Percentiles rank a stretch among this genome's conserved stretches.
These are phyloP conservation scores for Cyphellophora europaea DNA, from an alignment of 2,329 filamentous ascomycete genomes.

Conservation along the genomic window DNA sequence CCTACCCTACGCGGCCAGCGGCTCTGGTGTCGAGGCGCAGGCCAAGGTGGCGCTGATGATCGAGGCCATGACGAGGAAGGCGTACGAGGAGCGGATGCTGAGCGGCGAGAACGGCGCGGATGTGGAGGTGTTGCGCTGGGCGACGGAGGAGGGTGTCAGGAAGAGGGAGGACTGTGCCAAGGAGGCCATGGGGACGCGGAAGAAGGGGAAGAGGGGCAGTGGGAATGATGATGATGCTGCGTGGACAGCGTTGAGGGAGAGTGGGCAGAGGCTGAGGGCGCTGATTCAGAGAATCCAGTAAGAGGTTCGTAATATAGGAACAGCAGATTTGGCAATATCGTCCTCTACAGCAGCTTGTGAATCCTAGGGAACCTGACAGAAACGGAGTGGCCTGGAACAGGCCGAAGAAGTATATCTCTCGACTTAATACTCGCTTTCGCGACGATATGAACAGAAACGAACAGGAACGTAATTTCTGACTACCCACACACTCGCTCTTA, in stretches of 20 bases:
- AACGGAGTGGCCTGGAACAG: too few relatives aligned
- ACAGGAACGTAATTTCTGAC: too few relatives aligned
- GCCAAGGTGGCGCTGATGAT: conserved; percentile 61
- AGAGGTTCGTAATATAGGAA: too few relatives aligned
- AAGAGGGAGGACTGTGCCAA: conserved; percentile 29
- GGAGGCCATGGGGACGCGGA: conserved; percentile 23
- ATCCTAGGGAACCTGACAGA: too few relatives aligned
- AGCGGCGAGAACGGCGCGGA: conserved; percentile 22
- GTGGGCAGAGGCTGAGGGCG: conserved; percentile 29
- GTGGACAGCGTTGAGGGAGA: conserved; percentile 30
- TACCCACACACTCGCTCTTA: too few relatives aligned
- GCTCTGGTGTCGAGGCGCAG: conserved; percentile 54
- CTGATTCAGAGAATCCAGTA: conserved; percentile 21
- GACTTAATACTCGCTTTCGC: too few relatives aligned
- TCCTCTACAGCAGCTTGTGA: too few relatives aligned
- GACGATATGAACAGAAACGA: too few relatives aligned
- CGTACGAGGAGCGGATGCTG: conserved; percentile 29
- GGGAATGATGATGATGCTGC: conserved; percentile 22
- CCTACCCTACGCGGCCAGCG: conserved; percentile 56
- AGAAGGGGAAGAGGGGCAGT: conserved; percentile 33
- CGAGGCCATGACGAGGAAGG: conserved; percentile 53
- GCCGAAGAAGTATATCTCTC: too few relatives aligned
- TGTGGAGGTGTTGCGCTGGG: conserved; percentile 29
- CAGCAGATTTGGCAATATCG: too few relatives aligned
- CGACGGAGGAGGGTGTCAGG: conserved; percentile 44